Evolutionary conservation across 495 filamentous ascomycete species (phyloP), one percentile per base, ranked within the genome.

Genomic region (Neurospora hispaniola): DNA sequence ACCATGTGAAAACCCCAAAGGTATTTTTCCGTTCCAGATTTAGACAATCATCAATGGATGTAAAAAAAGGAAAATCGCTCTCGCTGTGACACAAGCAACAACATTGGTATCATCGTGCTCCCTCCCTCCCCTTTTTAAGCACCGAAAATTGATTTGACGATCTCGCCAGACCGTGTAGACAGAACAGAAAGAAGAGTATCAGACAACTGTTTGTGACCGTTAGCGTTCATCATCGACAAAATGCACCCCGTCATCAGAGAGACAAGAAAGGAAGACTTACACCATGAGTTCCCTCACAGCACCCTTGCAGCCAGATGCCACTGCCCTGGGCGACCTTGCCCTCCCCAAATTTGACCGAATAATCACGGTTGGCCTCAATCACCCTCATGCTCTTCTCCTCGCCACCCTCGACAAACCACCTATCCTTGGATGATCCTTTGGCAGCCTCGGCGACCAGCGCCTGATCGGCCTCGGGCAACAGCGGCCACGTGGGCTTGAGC

Each of bases 281-380:
- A 43, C 96, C 96, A 79, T 98, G 96, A 39, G 93, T 97, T 73
- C 85, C 88, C 82, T 99, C 94, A 77, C 94, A 96, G 80, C 94
- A 98, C 2, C 96, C 96, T 81, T 98, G 96, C 74, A 99, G 84
- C 94, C 93, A 99, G 42, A 98, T 86, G 12, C 94, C 94, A n/a
- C 84, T 85, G 2, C 82, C 84, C 9, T 88, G 87, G 16, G 90
- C 84, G 39, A 97, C 91, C 74, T 88, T 87, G 35, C 85, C 88
- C 9, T 85, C 82, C 35, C 89, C 85, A 75, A 94, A 91, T 38
- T 86, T 80, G 4, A 97, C 88, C 14, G 86, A 84, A 79, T 99
- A 99, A 79, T 97, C 85, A 62, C 95, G 86, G 9, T 75, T 75
- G 62, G 82, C 81, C 46, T 79, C 75, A 3, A 83, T 62, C 12